Evolutionary conservation across 1,284 basidiomycete species (phyloP), one percentile per base, ranked within the genome.

Genomic region (Pseudozyma tsukubaensis): DNA sequence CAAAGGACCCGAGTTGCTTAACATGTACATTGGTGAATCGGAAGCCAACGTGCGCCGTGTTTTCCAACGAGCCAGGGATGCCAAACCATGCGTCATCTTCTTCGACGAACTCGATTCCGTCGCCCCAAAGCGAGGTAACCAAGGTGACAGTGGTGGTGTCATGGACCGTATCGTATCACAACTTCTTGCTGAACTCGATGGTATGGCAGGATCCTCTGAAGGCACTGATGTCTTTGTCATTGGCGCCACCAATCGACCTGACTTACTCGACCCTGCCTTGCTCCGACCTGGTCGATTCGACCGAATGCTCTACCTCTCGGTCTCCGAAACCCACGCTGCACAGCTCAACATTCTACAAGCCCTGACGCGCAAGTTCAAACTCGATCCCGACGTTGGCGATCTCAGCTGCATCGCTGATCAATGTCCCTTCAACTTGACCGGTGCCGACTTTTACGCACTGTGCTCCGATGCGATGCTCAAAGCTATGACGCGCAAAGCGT

Each of bases 381-480:
- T 98, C 24, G 89, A 93, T 75, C 88, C 91, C 0, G 86, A 86
- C 53, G 87, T 96, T 9, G 76, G 76, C 29, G 87, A 91, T 76
- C 88, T 99, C 14, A 84, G 86, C 35, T 80, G 83, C 8, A 86
- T 99, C 51, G 92, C 92, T 13, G 88, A 91, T 42, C 86, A 87
- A 55, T 98, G 94, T 71, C 91, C 94, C 0, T 94, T 97, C 87
- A 94, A 96, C 83, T 60, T 83, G 29, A 84, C 83, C 1, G 83
- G 97, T 29, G 97, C 97, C 37, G 97, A 99, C 85, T 94, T 99
- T 77, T 99, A 99, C 86, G 96, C 97, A 0, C 87, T 99, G 14
- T 98, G 96, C 84, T 92, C 94, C 4, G 97, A 99, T 84, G 94
- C 96, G 1, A 91, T 99, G 88, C 88, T 99, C 50, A 93, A 93